Evolutionary conservation across 2,329 filamentous ascomycete genomes (phyloP).

Genomic region (Alternaria sp.): DNA sequence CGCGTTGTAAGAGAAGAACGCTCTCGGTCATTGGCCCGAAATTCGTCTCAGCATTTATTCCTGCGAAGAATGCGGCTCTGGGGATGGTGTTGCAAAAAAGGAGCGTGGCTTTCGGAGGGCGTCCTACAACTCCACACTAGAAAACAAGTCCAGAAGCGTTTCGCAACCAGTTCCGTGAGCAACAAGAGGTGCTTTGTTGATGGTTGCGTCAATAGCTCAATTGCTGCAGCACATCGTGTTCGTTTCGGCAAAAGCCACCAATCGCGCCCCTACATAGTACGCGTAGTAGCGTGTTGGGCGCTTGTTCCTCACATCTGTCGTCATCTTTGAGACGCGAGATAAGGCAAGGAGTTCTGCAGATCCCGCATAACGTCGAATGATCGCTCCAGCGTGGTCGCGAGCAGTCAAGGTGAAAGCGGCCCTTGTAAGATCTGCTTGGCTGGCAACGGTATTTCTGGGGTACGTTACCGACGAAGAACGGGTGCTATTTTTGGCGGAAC

Average conservation of each 20-base stretch:
- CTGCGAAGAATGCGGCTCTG: constrained; percentile 7
- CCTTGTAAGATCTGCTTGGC: constrained; percentile 34
- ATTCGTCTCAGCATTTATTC: constrained; percentile 38
- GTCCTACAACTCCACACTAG: neutral
- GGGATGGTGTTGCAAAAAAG: constrained; percentile 12
- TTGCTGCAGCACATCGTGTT: constrained; percentile 11
- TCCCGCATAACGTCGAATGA: constrained; percentile 39
- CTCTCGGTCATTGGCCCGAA: constrained; percentile 31
- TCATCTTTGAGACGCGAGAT: constrained; percentile 36
- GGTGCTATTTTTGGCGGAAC: constrained; percentile 45
- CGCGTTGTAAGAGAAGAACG: constrained; percentile 26
- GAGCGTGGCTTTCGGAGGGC: constrained; percentile 7
- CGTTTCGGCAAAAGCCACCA: constrained; percentile 9
- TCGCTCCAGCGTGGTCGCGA: constrained; percentile 32
- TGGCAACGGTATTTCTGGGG: constrained; percentile 39
- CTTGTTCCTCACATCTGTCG: constrained; percentile 25
- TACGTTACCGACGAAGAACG: constrained; percentile 32
- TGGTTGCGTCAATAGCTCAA: neutral
- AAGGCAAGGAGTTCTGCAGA: constrained; percentile 42
- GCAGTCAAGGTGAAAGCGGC: constrained; percentile 20
- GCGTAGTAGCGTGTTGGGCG: constrained; percentile 17
- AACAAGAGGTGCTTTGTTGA: constrained; percentile 6
- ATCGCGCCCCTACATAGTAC: constrained; percentile 20
- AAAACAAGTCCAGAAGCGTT: constrained; percentile 7
- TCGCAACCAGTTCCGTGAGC: constrained; percentile 2